Percentiles rank a stretch among this genome's conserved stretches.
phyloP scores from a whole-genome alignment of 306 rosid species.

The Malus sylvestris region DNA sequence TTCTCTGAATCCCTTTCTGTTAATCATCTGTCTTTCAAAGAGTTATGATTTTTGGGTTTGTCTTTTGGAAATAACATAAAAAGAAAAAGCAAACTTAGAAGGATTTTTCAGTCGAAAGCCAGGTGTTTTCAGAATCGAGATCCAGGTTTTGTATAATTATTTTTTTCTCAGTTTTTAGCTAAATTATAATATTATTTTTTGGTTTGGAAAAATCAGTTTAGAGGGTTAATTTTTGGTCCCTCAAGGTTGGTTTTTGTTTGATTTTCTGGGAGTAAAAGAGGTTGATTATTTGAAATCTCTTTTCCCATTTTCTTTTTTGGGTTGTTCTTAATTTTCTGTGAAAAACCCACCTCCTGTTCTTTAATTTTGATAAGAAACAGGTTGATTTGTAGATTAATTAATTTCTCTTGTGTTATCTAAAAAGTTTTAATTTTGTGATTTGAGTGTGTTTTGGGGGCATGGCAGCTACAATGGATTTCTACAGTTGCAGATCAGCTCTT shows the following conservation, averaged over 20 bases:
- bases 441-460: slow-evolving; percentile 19
- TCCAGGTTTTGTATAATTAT: slow-evolving; percentile 46
- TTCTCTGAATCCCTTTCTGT: slow-evolving; percentile 99
- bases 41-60: slow-evolving; percentile 75
- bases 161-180: neutral
- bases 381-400: slow-evolving; percentile 11
- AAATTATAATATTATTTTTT: neutral
- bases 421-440: neutral
- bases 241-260: slow-evolving; percentile 25
- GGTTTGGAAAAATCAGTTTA: slow-evolving; percentile 6
- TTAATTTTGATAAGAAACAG: slow-evolving; percentile 58
- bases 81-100: slow-evolving; percentile 63
- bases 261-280: slow-evolving; percentile 31
- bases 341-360: slow-evolving; percentile 38
- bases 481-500: slow-evolving; percentile 32
- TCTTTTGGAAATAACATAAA: slow-evolving; percentile 20
- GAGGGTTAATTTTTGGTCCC: slow-evolving; percentile 83
- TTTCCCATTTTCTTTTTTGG: slow-evolving; percentile 6
- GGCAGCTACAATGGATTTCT: slow-evolving; percentile 77
- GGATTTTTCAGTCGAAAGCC: slow-evolving; percentile 45
- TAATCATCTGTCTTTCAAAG: slow-evolving; percentile 92
- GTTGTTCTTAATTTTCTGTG: neutral
- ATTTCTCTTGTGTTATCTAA: neutral
- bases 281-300: slow-evolving; percentile 78
- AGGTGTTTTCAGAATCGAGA: slow-evolving; percentile 99